A percentile compares a stretch with the other conserved stretches of the same genome.
phyloP scores from a whole-genome alignment of 2,329 filamentous ascomycete genomes.

The Cordyceps sp. region DNA sequence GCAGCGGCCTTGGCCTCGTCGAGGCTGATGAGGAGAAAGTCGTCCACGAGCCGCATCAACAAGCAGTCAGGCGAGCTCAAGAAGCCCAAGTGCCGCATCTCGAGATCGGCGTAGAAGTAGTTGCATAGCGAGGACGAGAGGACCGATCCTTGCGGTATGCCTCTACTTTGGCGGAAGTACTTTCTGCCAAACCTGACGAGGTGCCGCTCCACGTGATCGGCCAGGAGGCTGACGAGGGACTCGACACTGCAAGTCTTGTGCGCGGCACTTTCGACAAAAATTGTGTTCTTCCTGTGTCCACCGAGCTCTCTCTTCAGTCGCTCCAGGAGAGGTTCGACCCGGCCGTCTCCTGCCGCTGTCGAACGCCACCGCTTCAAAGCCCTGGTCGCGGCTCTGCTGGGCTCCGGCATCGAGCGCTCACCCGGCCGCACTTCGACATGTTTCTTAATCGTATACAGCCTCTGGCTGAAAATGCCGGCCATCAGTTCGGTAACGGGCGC shows the following conservation, averaged over 20 bases:
- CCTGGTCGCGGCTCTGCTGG: conserved; percentile 8
- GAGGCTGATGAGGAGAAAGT: conserved; percentile 78
- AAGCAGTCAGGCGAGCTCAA: conserved; percentile 39
- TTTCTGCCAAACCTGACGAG: conserved; percentile 78
- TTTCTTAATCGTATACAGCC: conserved; percentile 53
- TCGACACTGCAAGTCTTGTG: conserved; percentile 38
- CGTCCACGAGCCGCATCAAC: conserved; percentile 72
- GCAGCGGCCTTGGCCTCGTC: conserved; percentile 45
- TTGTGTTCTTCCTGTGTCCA: conserved; percentile 41
- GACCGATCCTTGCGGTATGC: conserved; percentile 87
- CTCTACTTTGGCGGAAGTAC: conserved; percentile 71
- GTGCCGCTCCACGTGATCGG: conserved; percentile 70
- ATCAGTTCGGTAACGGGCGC: conserved; percentile 52
- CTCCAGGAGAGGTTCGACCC: conserved; percentile 26
- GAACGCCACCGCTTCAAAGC: conserved; percentile 33
- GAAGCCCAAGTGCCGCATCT: conserved; percentile 53
- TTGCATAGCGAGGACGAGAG: conserved; percentile 80
- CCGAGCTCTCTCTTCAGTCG: conserved; percentile 23
- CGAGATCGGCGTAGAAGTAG: conserved; percentile 87
- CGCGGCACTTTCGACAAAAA: conserved; percentile 59
- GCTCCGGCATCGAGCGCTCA: conserved; percentile 10
- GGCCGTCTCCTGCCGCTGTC: conserved; percentile 26
- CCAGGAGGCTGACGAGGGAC: conserved; percentile 51
- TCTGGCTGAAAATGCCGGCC: conserved; percentile 33
- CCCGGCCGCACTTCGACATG: conserved; percentile 54